These are phyloP conservation scores for Nasturtium officinale DNA, from an alignment of 345 rosid species.

Conservation along the genomic window DNA sequence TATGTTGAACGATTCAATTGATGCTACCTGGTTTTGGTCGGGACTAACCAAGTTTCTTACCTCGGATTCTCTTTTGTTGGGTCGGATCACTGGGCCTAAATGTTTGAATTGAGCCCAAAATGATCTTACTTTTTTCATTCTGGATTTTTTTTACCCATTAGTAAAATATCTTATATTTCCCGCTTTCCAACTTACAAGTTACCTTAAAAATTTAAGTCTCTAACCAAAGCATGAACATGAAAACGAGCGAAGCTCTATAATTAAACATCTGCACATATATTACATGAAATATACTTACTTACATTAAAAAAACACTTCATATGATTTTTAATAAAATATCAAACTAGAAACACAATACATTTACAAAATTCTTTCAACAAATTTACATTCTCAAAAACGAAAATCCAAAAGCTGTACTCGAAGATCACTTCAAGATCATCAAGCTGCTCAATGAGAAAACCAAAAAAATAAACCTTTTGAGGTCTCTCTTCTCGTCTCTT, in stretches of 20 bases:
- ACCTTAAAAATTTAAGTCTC: too few species aligned
- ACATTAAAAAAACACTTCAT: slow-evolving; percentile 17
- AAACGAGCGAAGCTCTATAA: background rate
- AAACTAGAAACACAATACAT: slow-evolving; percentile 36
- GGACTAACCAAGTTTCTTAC: too few species aligned
- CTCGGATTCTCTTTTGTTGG: background rate
- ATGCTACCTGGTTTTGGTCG: background rate
- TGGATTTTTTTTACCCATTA: background rate
- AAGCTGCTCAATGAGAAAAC: slow-evolving; percentile 5
- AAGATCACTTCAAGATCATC: slow-evolving; percentile 12
- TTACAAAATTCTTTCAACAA: slow-evolving; percentile 37
- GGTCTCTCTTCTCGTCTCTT: slow-evolving; percentile 17
- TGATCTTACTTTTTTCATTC: too few species aligned
- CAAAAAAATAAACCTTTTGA: too few species aligned
- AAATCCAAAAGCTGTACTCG: slow-evolving; percentile 20
- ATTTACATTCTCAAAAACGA: slow-evolving; percentile 24
- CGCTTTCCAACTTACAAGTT: too few species aligned
- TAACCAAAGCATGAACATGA: slow-evolving; percentile 1
- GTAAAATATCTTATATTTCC: too few species aligned
- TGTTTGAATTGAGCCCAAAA: background rate
- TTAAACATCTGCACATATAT: background rate
- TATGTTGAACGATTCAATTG: background rate
- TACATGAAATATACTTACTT: background rate
- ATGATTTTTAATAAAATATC: background rate
- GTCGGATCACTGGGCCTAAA: background rate